Conservation (phyloP, 805 yeast species). For the Lachancea quebecensis region DNA sequence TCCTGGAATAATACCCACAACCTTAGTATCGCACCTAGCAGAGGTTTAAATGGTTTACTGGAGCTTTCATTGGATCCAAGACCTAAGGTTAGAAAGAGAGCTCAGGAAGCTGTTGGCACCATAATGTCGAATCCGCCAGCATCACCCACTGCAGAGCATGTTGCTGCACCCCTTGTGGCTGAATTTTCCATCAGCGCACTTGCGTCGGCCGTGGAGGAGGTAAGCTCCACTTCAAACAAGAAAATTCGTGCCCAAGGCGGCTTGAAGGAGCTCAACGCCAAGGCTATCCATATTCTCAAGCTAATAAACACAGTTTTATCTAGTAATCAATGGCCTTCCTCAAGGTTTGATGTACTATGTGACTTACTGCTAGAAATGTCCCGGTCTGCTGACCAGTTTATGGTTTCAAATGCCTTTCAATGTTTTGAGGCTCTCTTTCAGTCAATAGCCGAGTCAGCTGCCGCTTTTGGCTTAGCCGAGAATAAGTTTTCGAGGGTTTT, state of each 20-base stretch:
- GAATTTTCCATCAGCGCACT: conserved; percentile 58
- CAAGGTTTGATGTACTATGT: conserved; percentile 63
- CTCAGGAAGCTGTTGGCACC: conserved; percentile 75
- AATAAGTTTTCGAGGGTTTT: conserved; percentile 59
- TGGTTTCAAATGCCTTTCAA: conserved; percentile 74
- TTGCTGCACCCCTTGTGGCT: conserved; percentile 64
- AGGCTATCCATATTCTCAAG: conserved; percentile 70
- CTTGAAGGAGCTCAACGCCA: conserved; percentile 46
- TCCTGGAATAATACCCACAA: conserved; percentile 62
- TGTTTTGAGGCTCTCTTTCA: conserved; percentile 78
- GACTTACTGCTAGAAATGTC: conserved; percentile 69
- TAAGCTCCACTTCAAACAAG: conserved; percentile 31
- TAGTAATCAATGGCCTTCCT: conserved; percentile 77
- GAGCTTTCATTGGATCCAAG: conserved; percentile 79
- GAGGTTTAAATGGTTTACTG: conserved; percentile 73
- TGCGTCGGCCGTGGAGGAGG: conserved; percentile 38
- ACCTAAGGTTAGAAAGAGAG: conserved; percentile 94
- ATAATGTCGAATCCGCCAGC: conserved; percentile 62
- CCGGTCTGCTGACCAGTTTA: conserved; percentile 74
- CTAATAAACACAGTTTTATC: conserved; percentile 63
- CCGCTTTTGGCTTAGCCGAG: conserved; percentile 52
- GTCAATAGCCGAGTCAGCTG: conserved; percentile 32
- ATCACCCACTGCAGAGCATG: conserved; percentile 72
- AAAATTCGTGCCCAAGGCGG: conserved; percentile 29
- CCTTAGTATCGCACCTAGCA: conserved; percentile 54